Evolutionary conservation across 257 asterid genomes (phyloP).

Genomic region (Petunia secreta): DNA sequence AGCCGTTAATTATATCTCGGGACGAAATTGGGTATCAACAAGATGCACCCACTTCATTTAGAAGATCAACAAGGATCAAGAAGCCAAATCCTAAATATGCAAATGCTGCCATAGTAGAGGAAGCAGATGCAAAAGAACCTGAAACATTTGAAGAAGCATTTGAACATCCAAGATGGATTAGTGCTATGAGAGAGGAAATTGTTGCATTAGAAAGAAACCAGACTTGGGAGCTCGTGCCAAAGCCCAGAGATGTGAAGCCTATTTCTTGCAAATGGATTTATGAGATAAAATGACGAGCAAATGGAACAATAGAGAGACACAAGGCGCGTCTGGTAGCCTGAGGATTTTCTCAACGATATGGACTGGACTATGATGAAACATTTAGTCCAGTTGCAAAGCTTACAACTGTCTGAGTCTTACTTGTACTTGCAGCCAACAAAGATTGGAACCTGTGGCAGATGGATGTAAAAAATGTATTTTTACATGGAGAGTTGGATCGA

Average conservation of each 20-base stretch:
- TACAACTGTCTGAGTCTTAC: not conserved
- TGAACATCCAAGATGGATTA: not conserved
- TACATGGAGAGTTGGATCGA: slow-evolving; percentile 23
- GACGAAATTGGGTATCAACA: too few species aligned
- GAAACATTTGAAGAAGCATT: not conserved
- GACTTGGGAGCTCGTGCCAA: slow-evolving; percentile 18
- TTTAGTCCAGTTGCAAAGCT: not conserved
- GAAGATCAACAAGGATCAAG: slow-evolving; percentile 13
- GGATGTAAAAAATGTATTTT: not conserved
- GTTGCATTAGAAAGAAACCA: not conserved
- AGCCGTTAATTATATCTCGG: too few species aligned
- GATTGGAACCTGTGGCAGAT: not conserved
- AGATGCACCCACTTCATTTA: not conserved
- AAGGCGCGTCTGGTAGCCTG: too few species aligned
- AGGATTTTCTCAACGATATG: too few species aligned
- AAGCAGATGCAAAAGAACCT: not conserved
- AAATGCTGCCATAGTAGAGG: slow-evolving; percentile 6
- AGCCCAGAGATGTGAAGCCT: not conserved
- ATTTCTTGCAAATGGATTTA: too few species aligned
- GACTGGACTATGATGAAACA: too few species aligned
- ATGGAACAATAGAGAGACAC: too few species aligned
- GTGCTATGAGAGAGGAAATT: slow-evolving; percentile 9
- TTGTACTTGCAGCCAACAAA: not conserved
- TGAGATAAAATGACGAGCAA: too few species aligned
- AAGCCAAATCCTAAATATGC: not conserved